These are phyloP conservation scores for Apiotrichum montevideense DNA, from an alignment of 1,284 basidiomycete genomes.

Conservation along the genomic window DNA sequence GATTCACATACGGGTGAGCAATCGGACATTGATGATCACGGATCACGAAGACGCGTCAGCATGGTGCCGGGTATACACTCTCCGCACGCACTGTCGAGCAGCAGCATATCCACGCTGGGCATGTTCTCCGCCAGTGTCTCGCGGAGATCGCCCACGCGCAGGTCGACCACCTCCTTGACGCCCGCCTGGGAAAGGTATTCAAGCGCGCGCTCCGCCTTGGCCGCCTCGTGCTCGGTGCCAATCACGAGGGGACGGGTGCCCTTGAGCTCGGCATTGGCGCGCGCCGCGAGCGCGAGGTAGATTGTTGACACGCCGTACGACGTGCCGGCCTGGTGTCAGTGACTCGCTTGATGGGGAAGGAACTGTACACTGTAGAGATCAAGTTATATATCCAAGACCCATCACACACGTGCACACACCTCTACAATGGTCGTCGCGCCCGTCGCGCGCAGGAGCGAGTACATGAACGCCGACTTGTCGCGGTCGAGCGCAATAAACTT, in stretches of 20 bases:
- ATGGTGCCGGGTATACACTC: not conserved
- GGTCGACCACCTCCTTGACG: slow-evolving; percentile 21
- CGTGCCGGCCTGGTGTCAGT: slow-evolving; percentile 22
- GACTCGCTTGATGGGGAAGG: not conserved
- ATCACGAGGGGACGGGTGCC: slow-evolving; percentile 19
- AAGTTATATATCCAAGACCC: not conserved
- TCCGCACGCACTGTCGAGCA: slow-evolving; percentile 25
- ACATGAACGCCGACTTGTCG: slow-evolving; percentile 32
- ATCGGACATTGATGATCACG: not conserved
- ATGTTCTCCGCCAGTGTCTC: slow-evolving; percentile 25
- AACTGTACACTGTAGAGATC: not conserved
- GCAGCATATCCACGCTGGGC: slow-evolving; percentile 21
- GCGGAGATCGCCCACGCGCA: slow-evolving; percentile 28
- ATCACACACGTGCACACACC: slow-evolving; percentile 6
- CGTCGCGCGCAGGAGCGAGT: slow-evolving; percentile 16
- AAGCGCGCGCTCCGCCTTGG: slow-evolving; percentile 19
- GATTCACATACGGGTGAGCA: not conserved
- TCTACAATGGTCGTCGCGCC: slow-evolving; percentile 24
- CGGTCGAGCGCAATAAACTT: slow-evolving; percentile 33
- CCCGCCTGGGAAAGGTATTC: slow-evolving; percentile 23
- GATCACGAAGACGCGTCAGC: not conserved
- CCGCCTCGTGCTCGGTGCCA: slow-evolving; percentile 28
- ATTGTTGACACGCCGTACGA: slow-evolving; percentile 33
- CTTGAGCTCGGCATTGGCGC: slow-evolving; percentile 9
- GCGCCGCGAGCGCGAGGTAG: slow-evolving; percentile 30